Base-by-base conservation (phyloP, 1,284 basidiomycete species). In the Pulchroboletus neoregius region DNA sequence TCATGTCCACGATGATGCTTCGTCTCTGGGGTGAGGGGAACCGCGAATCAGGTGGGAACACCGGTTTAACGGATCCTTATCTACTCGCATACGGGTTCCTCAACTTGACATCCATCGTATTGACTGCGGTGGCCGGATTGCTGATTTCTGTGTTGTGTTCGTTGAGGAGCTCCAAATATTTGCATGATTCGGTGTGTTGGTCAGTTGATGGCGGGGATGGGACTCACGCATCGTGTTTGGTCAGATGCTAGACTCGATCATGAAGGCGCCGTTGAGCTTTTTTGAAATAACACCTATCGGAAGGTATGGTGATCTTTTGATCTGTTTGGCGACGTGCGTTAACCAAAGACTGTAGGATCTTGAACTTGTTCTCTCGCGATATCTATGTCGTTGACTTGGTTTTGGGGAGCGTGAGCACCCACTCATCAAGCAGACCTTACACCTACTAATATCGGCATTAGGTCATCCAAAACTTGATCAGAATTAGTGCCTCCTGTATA, bases 281-380 rank as follows among this genome's bases (percentile, higher is more conserved):
- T 96, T 95, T 60, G 92, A 94, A 67, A 68, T 79, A 46, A 93
- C 89, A 1, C 89, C 91, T 2, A 84, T 79, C 18, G 88, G 90
- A 58, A 74, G 84, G 84, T 85, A 55, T 43, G 71, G 54, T 46
- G 1, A n/a, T 22, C 6, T 30, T 34, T 13, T 27, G 6, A 33
- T 24, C 23, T 23, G 4, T 20, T 35, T 43, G 15, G 8, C 23
- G 35, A 26, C 4, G 6, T 7, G 2, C 9, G 20, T 33, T 55
- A 47, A 52, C 31, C 37, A 12, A 4, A 7, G 13, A 34, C 23
- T 13, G 2, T 35, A 89, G 88, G 8, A 83, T 91, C 36, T 63
- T 94, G 46, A 94, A 94, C 63, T 68, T 96, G 28, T 98, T 98
- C 69, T 91, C 91, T 12, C 82, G 93, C 5, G 95, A 99, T 62